Evolutionary conservation across 1,139 yeast species (phyloP).

Genomic region (Blastobotrys raffinosifermentans): DNA sequence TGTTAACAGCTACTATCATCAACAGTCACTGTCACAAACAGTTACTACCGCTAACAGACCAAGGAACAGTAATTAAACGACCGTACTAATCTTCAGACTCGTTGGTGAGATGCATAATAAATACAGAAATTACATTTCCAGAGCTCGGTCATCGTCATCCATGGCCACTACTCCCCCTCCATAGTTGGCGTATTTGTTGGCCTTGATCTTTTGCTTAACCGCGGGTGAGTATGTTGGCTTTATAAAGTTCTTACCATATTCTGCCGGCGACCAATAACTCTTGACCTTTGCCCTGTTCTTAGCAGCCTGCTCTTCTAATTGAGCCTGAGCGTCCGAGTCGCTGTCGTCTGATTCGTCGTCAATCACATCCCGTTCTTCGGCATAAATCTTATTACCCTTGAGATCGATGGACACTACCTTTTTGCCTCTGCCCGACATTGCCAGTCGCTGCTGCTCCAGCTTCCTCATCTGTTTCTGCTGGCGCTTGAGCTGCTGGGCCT

Average conservation of each 20-base stretch:
- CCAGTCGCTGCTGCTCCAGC: conserved; percentile 52
- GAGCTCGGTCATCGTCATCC: conserved; percentile 19
- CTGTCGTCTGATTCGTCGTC: conserved; percentile 12
- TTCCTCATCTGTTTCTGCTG: conserved; percentile 71
- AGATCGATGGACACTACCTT: conserved; percentile 73
- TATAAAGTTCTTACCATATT: conserved; percentile 32
- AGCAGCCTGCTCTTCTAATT: conserved; percentile 11
- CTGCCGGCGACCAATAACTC: conserved; percentile 23
- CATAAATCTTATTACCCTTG: conserved; percentile 66
- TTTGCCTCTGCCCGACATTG: conserved; percentile 65
- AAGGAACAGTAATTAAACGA: too few relatives aligned
- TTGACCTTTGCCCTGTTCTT: conserved; percentile 11
- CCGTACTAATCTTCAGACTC: not conserved
- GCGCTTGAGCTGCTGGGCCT: conserved; percentile 72
- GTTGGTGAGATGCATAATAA: not conserved
- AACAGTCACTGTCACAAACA: too few relatives aligned
- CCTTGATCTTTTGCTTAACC: not conserved
- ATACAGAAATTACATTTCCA: conserved; percentile 13
- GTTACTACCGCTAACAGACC: too few relatives aligned
- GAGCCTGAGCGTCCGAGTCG: conserved; percentile 18
- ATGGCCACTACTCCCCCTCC: conserved; percentile 13
- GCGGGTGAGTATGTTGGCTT: conserved; percentile 18
- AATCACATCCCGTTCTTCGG: conserved; percentile 31
- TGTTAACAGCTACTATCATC: too few relatives aligned
- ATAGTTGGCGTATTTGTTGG: conserved; percentile 6